phyloP scores from a whole-genome alignment of 2,329 filamentous ascomycete species.

The Colletotrichum spaethianum region DNA sequence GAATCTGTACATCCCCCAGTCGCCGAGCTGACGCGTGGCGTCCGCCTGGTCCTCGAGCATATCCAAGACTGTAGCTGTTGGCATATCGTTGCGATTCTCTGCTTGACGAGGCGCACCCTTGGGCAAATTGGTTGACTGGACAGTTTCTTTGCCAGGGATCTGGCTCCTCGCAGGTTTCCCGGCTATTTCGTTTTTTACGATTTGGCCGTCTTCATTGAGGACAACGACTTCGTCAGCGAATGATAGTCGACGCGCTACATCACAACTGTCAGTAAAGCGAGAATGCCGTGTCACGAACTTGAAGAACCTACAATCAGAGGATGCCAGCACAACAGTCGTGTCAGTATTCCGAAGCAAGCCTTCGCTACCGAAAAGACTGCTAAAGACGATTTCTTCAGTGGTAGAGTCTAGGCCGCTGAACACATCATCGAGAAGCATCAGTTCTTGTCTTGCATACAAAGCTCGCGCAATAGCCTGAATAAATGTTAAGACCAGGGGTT shows the following conservation, averaged over 20 bases:
- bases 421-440: constrained; percentile 50
- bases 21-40: constrained; percentile 31
- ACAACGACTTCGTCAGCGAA: constrained; percentile 36
- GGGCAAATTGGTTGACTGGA: background rate
- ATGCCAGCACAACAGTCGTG: constrained; percentile 42
- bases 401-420: constrained; percentile 51
- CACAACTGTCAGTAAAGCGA: background rate
- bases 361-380: constrained; percentile 44
- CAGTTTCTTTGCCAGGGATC: background rate
- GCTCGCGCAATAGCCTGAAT: constrained; percentile 48
- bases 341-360: constrained; percentile 44
- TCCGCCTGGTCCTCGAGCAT: constrained; percentile 33
- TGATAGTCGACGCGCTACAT: constrained; percentile 34
- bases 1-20: constrained; percentile 43
- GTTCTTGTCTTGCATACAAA: constrained; percentile 46
- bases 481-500: background rate
- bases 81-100: background rate
- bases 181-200: background rate
- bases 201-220: constrained; percentile 19
- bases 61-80: background rate
- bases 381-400: constrained; percentile 46
- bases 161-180: background rate
- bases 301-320: constrained; percentile 31
- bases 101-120: background rate
- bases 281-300: rapidly evolving